phyloP scores from a whole-genome alignment of 2,329 filamentous ascomycete genomes.

The Colletotrichum incanum region DNA sequence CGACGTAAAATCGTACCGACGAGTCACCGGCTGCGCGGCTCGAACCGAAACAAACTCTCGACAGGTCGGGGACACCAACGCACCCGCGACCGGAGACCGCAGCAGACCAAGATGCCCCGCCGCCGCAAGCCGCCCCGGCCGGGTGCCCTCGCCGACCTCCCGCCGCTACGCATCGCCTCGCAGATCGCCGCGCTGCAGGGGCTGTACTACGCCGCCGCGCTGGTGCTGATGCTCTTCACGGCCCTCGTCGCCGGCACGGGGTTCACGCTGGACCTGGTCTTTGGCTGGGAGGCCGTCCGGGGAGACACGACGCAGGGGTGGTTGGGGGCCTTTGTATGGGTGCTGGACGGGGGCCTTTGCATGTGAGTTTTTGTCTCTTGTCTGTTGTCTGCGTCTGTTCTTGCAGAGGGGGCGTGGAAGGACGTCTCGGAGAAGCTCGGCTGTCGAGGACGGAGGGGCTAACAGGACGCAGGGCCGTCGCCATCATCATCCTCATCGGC shows the following conservation, averaged over 20 bases:
- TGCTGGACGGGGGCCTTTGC: constrained; percentile 69
- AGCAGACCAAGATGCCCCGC: constrained; percentile 63
- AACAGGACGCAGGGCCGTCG: constrained; percentile 75
- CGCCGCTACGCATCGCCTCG: constrained; percentile 71
- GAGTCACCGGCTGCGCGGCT: background rate
- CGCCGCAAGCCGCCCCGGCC: constrained; percentile 71
- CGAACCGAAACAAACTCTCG: background rate
- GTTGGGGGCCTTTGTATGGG: constrained; percentile 71
- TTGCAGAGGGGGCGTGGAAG: too few relatives aligned
- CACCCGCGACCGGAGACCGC: too few relatives aligned
- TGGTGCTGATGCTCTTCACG: constrained; percentile 71
- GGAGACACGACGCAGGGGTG: constrained; percentile 76
- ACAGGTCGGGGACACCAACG: background rate
- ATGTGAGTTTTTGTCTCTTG: constrained; percentile 56
- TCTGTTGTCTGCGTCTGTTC: background rate
- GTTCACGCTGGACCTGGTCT: constrained; percentile 69
- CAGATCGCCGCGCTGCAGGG: constrained; percentile 73
- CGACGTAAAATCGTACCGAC: background rate
- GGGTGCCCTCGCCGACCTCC: constrained; percentile 74
- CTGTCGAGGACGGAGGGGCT: background rate
- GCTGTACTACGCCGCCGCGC: constrained; percentile 68
- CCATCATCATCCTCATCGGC: constrained; percentile 86
- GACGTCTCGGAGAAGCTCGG: too few relatives aligned
- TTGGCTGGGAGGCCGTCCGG: constrained; percentile 72
- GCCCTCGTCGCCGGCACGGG: constrained; percentile 70